phyloP scores from a whole-genome alignment of 495 filamentous ascomycete genomes.

The Penicillium verhagenii region DNA sequence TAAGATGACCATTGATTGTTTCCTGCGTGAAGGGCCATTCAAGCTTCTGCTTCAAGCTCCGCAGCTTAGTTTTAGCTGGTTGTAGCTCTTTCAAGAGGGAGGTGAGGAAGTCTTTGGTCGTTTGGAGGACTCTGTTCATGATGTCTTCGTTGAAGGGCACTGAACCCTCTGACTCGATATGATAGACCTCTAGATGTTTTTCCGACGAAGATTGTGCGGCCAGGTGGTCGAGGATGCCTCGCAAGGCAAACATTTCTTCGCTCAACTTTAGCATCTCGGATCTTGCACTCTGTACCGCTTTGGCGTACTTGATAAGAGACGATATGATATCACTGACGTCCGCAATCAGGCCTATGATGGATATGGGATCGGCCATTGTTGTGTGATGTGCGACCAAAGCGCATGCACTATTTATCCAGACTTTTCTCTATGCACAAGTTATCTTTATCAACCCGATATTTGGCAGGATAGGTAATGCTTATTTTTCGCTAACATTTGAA shows the following conservation, averaged over 20 bases:
- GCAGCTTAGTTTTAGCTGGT: slow-evolving; percentile 12
- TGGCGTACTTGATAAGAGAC: slow-evolving; percentile 17
- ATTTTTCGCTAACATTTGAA: background rate
- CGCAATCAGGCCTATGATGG: slow-evolving; percentile 17
- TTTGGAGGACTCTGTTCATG: slow-evolving; percentile 12
- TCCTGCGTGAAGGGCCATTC: slow-evolving; percentile 23
- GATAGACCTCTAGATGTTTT: background rate
- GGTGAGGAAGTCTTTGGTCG: slow-evolving; percentile 19
- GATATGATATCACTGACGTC: slow-evolving; percentile 16
- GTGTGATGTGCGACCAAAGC: background rate
- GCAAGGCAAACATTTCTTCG: slow-evolving; percentile 23
- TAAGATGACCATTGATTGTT: slow-evolving; percentile 16
- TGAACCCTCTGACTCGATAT: background rate
- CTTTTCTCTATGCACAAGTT: background rate
- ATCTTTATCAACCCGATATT: no score
- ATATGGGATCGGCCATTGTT: slow-evolving; percentile 19
- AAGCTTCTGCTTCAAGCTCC: slow-evolving; percentile 18
- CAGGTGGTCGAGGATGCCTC: slow-evolving; percentile 23
- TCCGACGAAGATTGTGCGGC: slow-evolving; percentile 1
- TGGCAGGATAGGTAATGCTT: background rate
- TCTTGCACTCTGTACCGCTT: slow-evolving; percentile 16
- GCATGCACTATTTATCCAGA: no score
- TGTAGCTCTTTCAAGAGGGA: slow-evolving; percentile 16
- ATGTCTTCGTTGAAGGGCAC: slow-evolving; percentile 11
- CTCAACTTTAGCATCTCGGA: slow-evolving; percentile 20